phyloP scores from a whole-genome alignment of 805 yeast species.

The Candida schatavii region DNA sequence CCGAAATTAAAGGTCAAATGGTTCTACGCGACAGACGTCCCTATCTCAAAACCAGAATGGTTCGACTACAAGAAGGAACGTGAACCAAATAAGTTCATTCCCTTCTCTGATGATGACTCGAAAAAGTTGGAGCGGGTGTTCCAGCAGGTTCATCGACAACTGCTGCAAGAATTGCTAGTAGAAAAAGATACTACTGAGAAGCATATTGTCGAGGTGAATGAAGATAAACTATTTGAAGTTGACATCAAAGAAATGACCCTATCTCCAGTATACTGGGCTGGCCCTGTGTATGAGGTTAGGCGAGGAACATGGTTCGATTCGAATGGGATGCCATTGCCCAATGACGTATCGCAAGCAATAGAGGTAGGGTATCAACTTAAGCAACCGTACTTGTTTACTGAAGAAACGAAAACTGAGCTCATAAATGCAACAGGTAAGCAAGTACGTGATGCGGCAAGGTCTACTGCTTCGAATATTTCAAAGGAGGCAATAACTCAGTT shows the following conservation, averaged over 20 bases:
- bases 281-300: slow-evolving; percentile 78
- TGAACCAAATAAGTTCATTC: slow-evolving; percentile 58
- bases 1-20: slow-evolving; percentile 42
- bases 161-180: slow-evolving; percentile 4
- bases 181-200: slow-evolving; percentile 2
- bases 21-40: slow-evolving; percentile 84
- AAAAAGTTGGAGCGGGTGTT: slow-evolving; percentile 54
- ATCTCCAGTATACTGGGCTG: slow-evolving; percentile 81
- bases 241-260: slow-evolving; percentile 54
- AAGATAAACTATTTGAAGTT: slow-evolving; percentile 76
- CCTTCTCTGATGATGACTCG: slow-evolving; percentile 67
- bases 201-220: slow-evolving; percentile 59
- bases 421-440: neutral
- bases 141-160: slow-evolving; percentile 18
- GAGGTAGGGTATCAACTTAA: slow-evolving; percentile 52
- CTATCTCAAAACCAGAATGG: slow-evolving; percentile 64
- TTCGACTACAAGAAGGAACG: slow-evolving; percentile 49
- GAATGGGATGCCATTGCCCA: slow-evolving; percentile 54
- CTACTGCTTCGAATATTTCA: neutral
- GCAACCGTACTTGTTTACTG: slow-evolving; percentile 30
- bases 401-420: slow-evolving; percentile 4
- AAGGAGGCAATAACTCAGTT: slow-evolving; percentile 18
- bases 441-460: neutral
- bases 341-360: slow-evolving; percentile 49
- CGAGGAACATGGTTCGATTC: slow-evolving; percentile 81